A percentile compares a stretch with the other conserved stretches of the same genome.
phyloP scores from a whole-genome alignment of 164 flowering plant genomes.

The Tetracentron sinense region DNA sequence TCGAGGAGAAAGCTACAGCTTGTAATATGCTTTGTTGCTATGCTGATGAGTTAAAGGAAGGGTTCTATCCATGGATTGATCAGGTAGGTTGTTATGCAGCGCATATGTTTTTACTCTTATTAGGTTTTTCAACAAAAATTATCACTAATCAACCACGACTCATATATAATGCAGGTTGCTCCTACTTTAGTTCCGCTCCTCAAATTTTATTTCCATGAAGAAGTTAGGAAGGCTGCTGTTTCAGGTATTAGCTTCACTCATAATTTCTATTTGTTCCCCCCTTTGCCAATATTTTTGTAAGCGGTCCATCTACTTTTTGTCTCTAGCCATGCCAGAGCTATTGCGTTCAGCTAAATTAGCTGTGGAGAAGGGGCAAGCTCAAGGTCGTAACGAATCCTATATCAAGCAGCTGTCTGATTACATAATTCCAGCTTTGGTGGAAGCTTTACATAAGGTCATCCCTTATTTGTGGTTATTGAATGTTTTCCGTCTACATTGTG shows the following conservation, averaged over 20 bases:
- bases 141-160: not conserved
- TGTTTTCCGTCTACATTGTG: not conserved
- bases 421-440: conserved; percentile 63
- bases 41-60: conserved; percentile 82
- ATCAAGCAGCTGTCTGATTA: conserved; percentile 66
- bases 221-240: conserved; percentile 80
- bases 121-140: not conserved
- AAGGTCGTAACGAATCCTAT: conserved; percentile 62
- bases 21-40: conserved; percentile 81
- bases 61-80: conserved; percentile 79
- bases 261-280: not conserved
- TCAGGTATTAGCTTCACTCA: conserved; percentile 44
- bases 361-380: conserved; percentile 57
- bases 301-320: conserved; percentile 1
- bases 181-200: conserved; percentile 71
- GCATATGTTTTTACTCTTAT: not conserved
- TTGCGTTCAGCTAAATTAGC: conserved; percentile 73
- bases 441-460: conserved; percentile 63
- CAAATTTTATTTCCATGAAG: conserved; percentile 77
- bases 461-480: not conserved
- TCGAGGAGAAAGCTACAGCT: conserved; percentile 84
- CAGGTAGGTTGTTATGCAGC: conserved; percentile 36
- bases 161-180: conserved; percentile 46
- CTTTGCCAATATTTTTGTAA: no score
- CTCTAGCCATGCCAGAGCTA: conserved; percentile 75